A percentile compares a stretch with the other conserved stretches of the same genome.
phyloP scores from a whole-genome alignment of 257 asterid species.

The Mentha longifolia region DNA sequence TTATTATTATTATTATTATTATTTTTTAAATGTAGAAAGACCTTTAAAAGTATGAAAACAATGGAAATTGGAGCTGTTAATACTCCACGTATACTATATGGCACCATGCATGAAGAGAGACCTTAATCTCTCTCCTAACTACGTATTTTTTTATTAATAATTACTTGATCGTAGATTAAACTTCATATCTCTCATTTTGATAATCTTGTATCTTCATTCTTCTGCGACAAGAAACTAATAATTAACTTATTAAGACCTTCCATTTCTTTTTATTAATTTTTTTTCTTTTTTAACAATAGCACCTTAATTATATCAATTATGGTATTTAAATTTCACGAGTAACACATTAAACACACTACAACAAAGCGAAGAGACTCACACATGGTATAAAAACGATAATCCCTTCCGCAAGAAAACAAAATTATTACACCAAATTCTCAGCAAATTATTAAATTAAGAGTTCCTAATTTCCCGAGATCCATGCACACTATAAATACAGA shows the following conservation, averaged over 20 bases:
- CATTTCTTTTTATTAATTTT: background rate
- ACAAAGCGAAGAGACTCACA: too few species aligned
- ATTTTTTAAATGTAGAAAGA: too few species aligned
- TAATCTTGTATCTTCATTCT: background rate
- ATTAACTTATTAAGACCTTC: background rate
- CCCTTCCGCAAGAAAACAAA: slow-evolving; percentile 13
- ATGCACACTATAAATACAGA: background rate
- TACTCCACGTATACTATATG: too few species aligned
- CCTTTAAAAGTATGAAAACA: too few species aligned
- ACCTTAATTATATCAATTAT: background rate
- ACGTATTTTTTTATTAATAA: background rate
- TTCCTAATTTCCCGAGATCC: slow-evolving; percentile 30
- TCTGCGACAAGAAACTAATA: background rate
- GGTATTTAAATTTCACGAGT: too few species aligned
- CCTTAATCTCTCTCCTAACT: background rate
- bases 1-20: too few species aligned
- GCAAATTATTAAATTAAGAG: background rate
- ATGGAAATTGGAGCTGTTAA: too few species aligned
- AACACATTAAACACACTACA: background rate
- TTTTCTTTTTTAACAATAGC: background rate
- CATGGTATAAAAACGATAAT: background rate
- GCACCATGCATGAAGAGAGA: too few species aligned
- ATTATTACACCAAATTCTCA: slow-evolving; percentile 7
- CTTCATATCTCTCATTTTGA: background rate
- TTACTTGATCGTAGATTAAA: background rate